Conservation (phyloP, 208 protist species). For the Leishmania tropica region DNA sequence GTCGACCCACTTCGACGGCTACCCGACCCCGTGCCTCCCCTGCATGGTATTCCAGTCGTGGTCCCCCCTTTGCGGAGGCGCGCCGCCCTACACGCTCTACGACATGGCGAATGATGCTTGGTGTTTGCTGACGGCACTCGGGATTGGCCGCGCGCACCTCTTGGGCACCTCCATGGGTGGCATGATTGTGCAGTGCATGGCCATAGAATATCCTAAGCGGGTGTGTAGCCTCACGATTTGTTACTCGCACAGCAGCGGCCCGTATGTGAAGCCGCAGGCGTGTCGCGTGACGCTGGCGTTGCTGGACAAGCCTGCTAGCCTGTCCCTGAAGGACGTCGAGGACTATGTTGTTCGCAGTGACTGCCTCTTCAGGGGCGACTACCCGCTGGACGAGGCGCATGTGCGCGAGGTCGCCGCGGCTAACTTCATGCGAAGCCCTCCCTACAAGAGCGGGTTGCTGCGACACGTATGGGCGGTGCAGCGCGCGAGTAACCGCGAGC, state of each 20-base stretch:
- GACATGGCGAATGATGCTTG: slow-evolving; percentile 72
- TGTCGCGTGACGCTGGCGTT: slow-evolving; percentile 37
- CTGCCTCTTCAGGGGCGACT: slow-evolving; percentile 36
- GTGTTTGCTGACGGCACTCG: slow-evolving; percentile 50
- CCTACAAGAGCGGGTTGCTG: slow-evolving; percentile 36
- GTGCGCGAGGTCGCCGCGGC: slow-evolving; percentile 8
- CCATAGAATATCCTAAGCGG: slow-evolving; percentile 45
- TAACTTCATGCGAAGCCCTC: slow-evolving; percentile 32
- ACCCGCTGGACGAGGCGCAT: slow-evolving; percentile 36
- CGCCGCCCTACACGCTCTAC: slow-evolving; percentile 64
- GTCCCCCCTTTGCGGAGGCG: slow-evolving; percentile 43
- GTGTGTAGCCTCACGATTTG: slow-evolving; percentile 56
- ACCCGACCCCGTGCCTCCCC: slow-evolving; percentile 30
- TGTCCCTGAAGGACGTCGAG: slow-evolving; percentile 31
- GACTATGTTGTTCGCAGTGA: slow-evolving; percentile 45
- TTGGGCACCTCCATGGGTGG: slow-evolving; percentile 75
- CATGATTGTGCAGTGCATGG: slow-evolving; percentile 82
- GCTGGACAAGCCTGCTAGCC: slow-evolving; percentile 45
- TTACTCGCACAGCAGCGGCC: slow-evolving; percentile 54
- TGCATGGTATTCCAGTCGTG: slow-evolving; percentile 54
- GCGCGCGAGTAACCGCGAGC: slow-evolving; percentile 46
- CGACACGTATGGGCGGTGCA: slow-evolving; percentile 70
- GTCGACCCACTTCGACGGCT: slow-evolving; percentile 57
- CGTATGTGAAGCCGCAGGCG: slow-evolving; percentile 41
- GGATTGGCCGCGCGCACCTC: slow-evolving; percentile 57